phyloP scores from a whole-genome alignment of 495 filamentous ascomycete species.

The Pseudomonodictys pantanalensis region DNA sequence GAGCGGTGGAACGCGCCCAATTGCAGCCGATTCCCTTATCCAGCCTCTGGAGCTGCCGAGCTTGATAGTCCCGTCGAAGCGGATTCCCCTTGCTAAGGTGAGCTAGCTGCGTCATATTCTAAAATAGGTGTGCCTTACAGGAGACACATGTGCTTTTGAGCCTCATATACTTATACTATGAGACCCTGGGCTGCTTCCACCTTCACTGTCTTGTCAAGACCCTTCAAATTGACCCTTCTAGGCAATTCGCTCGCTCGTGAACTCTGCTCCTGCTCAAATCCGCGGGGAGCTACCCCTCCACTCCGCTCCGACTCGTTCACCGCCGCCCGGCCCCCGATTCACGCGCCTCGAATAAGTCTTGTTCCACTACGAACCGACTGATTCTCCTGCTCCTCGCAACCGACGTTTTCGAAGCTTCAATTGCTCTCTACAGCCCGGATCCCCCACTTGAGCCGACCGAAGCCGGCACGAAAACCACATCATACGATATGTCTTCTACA shows the following conservation, averaged over 20 bases:
- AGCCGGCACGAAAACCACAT: background rate
- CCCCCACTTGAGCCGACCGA: background rate
- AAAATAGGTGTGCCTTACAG: slow-evolving; percentile 5
- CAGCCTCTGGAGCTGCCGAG: background rate
- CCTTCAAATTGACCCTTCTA: background rate
- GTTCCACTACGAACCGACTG: too few relatives aligned
- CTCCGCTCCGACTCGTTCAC: background rate
- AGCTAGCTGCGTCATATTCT: slow-evolving; percentile 22
- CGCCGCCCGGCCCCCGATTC: too few relatives aligned
- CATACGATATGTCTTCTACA: slow-evolving; percentile 25
- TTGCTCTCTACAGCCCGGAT: background rate
- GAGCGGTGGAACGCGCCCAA: slow-evolving; percentile 25
- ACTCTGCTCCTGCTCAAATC: background rate
- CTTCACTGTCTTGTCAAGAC: background rate
- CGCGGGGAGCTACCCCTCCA: background rate
- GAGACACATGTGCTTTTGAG: slow-evolving; percentile 3
- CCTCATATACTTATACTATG: background rate
- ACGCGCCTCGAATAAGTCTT: too few relatives aligned
- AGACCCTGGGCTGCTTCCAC: background rate
- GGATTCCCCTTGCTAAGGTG: slow-evolving; percentile 14
- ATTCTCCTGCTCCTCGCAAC: too few relatives aligned
- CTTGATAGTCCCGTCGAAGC: background rate
- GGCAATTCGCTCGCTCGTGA: background rate
- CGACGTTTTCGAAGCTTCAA: background rate
- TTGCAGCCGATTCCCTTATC: slow-evolving; percentile 22